A percentile compares a stretch with the other conserved stretches of the same genome.
Evolutionary conservation across 1,139 yeast genomes (phyloP).

Genomic region (Blastobotrys capitulatus): DNA sequence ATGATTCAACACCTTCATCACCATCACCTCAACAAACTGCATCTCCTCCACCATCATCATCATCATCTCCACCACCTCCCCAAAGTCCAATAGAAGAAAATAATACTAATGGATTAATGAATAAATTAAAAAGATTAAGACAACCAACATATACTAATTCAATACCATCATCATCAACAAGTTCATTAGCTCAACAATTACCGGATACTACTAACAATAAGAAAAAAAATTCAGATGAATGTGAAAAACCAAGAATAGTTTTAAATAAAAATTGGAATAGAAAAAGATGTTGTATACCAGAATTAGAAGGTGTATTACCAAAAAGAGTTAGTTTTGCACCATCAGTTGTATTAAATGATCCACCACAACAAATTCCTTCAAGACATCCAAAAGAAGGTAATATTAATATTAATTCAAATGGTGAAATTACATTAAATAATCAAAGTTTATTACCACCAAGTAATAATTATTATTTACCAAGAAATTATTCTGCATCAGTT

Average conservation of each 20-base stretch:
- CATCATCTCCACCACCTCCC: neutral
- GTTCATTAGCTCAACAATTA: neutral
- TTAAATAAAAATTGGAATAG: slow-evolving; percentile 46
- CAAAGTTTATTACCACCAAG: slow-evolving; percentile 4
- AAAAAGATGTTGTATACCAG: slow-evolving; percentile 37
- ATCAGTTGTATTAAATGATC: slow-evolving; percentile 65
- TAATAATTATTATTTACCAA: slow-evolving; percentile 16
- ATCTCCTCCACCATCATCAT: neutral
- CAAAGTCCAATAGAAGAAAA: neutral
- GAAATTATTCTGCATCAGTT: slow-evolving; percentile 26
- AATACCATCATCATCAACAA: neutral
- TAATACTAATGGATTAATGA: slow-evolving; percentile 12
- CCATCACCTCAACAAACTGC: neutral
- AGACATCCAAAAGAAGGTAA: slow-evolving; percentile 77
- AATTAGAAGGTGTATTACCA: slow-evolving; percentile 31
- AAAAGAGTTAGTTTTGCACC: slow-evolving; percentile 63
- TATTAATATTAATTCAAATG: slow-evolving; percentile 46
- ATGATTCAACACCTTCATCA: neutral
- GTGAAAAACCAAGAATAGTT: slow-evolving; percentile 31
- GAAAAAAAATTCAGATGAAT: neutral
- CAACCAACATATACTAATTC: neutral
- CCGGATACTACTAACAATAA: too few species aligned
- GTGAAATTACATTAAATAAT: slow-evolving; percentile 27
- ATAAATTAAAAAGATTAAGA: slow-evolving; percentile 17
- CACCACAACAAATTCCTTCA: slow-evolving; percentile 94